Evolutionary conservation across 192 early-diverging fungal genomes (phyloP).

Genomic region (Podila epicladia): DNA sequence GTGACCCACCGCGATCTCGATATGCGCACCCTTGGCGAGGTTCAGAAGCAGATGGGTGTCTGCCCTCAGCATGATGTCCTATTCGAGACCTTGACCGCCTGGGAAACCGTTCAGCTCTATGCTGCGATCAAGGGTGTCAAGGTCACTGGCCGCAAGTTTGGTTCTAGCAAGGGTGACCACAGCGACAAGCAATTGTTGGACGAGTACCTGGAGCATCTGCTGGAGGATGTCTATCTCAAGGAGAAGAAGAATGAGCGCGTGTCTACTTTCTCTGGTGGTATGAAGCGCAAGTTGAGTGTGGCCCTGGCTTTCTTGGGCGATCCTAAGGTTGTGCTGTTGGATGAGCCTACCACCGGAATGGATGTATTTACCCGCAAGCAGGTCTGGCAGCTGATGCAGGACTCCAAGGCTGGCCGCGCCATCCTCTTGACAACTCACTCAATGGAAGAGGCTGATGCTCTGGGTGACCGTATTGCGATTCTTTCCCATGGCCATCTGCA

Average conservation of each 20-base stretch:
- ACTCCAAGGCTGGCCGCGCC: conserved; percentile 55
- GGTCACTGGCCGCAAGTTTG: conserved; percentile 16
- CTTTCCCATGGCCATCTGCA: conserved; percentile 58
- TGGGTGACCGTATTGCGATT: conserved; percentile 61
- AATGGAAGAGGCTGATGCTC: conserved; percentile 73
- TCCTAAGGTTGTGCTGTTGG: conserved; percentile 59
- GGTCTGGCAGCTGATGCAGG: conserved; percentile 66
- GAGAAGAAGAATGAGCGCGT: conserved; percentile 52
- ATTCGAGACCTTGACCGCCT: conserved; percentile 55
- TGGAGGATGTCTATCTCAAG: conserved; percentile 48
- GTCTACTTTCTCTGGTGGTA: conserved; percentile 59
- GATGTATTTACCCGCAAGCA: conserved; percentile 59
- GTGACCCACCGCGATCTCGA: conserved; percentile 23
- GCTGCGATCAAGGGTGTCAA: conserved; percentile 60
- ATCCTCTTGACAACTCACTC: conserved; percentile 71
- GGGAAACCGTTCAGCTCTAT: conserved; percentile 59
- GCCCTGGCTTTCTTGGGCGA: conserved; percentile 65
- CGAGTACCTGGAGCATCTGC: conserved; percentile 34
- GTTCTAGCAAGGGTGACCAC: neutral
- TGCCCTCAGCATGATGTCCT: conserved; percentile 69
- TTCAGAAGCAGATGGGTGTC: conserved; percentile 60
- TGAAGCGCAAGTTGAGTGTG: conserved; percentile 64
- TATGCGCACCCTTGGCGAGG: conserved; percentile 31
- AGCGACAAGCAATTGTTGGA: conserved; percentile 21
- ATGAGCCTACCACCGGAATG: conserved; percentile 71